Conservation (phyloP, 352 stramenopile species). For the Phytophthora europaea region DNA sequence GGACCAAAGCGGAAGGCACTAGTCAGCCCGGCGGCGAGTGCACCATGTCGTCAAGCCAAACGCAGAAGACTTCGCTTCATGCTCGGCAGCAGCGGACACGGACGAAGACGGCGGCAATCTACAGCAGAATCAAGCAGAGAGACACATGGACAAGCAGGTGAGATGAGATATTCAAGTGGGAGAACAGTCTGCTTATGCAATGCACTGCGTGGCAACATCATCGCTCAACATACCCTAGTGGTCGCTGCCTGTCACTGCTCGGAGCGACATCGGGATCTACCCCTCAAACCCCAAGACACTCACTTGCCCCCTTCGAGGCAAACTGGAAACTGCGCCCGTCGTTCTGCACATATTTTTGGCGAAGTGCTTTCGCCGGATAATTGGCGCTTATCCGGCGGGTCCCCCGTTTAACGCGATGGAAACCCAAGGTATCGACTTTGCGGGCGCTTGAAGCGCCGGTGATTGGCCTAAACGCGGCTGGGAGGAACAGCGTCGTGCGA, state of each 20-base stretch:
- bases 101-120: neutral
- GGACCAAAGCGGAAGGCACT: neutral
- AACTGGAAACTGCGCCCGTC: conserved; percentile 44
- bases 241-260: neutral
- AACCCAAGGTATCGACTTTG: conserved; percentile 22
- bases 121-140: neutral
- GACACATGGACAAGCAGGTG: conserved; percentile 5
- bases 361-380: conserved; percentile 33
- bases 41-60: neutral
- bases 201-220: neutral
- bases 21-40: neutral
- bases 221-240: conserved; percentile 3
- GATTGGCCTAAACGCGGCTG: conserved; percentile 14
- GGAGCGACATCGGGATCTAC: neutral
- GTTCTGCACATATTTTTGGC: conserved; percentile 55
- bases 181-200: neutral
- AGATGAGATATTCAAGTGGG: neutral
- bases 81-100: neutral
- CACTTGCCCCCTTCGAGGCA: conserved; percentile 28
- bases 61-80: conserved; percentile 5
- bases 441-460: neutral
- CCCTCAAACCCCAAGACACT: neutral
- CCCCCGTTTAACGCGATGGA: conserved; percentile 29
- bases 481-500: conserved; percentile 25
- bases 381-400: conserved; percentile 24